Percentiles rank a stretch among this genome's conserved stretches.
These are phyloP conservation scores for Chrysochromulina parva DNA, from an alignment of 78 protist species.

Conservation along the genomic window DNA sequence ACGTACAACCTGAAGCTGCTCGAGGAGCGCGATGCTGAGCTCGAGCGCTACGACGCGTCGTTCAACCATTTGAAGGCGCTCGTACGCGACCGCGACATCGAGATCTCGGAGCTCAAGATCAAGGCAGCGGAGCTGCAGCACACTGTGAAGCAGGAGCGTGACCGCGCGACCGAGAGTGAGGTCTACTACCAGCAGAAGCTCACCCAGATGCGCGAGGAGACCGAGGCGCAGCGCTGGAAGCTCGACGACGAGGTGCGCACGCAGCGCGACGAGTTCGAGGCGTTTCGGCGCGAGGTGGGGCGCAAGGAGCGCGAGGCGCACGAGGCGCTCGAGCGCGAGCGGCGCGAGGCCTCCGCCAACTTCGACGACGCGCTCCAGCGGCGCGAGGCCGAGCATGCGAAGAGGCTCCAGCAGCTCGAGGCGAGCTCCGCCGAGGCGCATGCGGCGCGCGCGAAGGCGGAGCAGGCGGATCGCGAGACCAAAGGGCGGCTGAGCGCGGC, in stretches of 20 bases:
- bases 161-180: neutral
- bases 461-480: neutral
- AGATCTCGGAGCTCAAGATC: neutral
- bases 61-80: neutral
- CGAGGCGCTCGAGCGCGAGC: neutral
- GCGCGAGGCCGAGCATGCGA: neutral
- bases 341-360: neutral
- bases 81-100: neutral
- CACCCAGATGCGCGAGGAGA: neutral
- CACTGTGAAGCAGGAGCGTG: neutral
- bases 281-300: neutral
- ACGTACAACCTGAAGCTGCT: neutral
- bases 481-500: no score
- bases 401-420: no score
- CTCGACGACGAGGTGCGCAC: neutral
- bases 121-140: neutral
- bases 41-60: constrained; percentile 17
- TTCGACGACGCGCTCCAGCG: neutral
- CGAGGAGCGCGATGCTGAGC: constrained; percentile 18
- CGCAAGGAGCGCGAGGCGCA: neutral
- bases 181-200: neutral
- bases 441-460: neutral
- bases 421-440: no score
- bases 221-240: neutral
- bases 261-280: constrained; percentile 5